A percentile compares a stretch with the other conserved stretches of the same genome.
These are phyloP conservation scores for Didymella lethalis DNA, from an alignment of 2,329 filamentous ascomycete species.

Conservation along the genomic window DNA sequence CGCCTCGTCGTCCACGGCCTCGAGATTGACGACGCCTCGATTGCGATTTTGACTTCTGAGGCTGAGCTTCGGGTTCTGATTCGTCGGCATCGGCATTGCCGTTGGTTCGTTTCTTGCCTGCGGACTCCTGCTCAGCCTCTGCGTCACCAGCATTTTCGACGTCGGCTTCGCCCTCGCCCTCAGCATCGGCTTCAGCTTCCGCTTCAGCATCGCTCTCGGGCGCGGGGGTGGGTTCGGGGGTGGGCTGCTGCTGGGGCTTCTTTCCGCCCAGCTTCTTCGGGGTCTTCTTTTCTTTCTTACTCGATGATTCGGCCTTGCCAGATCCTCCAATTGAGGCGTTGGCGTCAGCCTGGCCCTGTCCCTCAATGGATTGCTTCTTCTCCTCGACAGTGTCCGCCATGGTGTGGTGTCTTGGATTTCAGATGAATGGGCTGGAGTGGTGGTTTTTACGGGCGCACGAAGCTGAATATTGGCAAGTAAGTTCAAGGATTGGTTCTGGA, in stretches of 20 bases:
- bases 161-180: conserved; percentile 19
- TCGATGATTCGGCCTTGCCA: conserved; percentile 50
- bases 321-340: conserved; percentile 48
- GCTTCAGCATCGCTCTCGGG: conserved; percentile 54
- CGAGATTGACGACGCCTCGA: conserved; percentile 60
- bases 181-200: conserved; percentile 32
- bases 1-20: conserved; percentile 57
- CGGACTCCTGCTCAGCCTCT: conserved; percentile 54
- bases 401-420: conserved; percentile 28
- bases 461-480: conserved; percentile 25
- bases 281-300: conserved; percentile 58
- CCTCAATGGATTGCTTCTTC: conserved; percentile 47
- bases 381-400: conserved; percentile 52
- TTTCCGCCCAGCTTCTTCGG: conserved; percentile 60
- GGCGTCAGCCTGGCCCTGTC: conserved; percentile 50
- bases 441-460: conserved; percentile 5
- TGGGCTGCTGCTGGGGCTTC: conserved; percentile 55
- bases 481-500: conserved; percentile 27
- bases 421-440: conserved; percentile 8
- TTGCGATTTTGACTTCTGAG: conserved; percentile 48
- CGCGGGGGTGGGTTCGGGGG: conserved; percentile 58
- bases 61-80: conserved; percentile 56
- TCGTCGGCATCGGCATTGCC: conserved; percentile 53
- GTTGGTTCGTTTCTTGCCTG: conserved; percentile 48
- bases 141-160: conserved; percentile 25